Percentiles rank a stretch among this genome's conserved stretches.
These are phyloP conservation scores for Primulina huaijiensis DNA, from an alignment of 257 asterid species.

Conservation along the genomic window DNA sequence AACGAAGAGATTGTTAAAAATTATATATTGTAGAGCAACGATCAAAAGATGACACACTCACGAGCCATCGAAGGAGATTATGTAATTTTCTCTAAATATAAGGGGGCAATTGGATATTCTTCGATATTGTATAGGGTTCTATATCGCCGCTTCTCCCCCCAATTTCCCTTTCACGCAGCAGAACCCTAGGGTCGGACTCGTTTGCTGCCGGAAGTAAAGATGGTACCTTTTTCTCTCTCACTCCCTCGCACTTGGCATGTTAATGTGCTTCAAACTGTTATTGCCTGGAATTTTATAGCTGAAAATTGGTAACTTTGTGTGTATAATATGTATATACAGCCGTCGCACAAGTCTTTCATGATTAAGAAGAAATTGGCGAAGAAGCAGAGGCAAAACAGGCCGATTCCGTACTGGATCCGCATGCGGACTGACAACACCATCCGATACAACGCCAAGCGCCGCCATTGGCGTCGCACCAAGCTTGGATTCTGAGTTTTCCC, in stretches of 20 bases:
- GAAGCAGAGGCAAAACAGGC: conserved; percentile 92
- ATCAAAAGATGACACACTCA: too few species aligned
- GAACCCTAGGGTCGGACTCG: conserved; percentile 23
- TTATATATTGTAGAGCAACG: too few species aligned
- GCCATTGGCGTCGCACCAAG: conserved; percentile 98
- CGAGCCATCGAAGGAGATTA: not conserved
- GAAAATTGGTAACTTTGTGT: not conserved
- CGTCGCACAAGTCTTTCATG: conserved; percentile 82
- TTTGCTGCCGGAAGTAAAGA: conserved; percentile 23
- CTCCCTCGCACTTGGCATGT: not conserved
- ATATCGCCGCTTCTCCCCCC: not conserved
- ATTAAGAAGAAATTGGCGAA: conserved; percentile 86
- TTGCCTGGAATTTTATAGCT: not conserved
- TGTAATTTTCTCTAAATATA: too few species aligned
- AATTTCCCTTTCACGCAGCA: not conserved
- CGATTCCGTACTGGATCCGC: conserved; percentile 83
- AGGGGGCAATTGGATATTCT: not conserved
- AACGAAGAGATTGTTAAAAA: too few species aligned
- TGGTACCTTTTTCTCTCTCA: conserved; percentile 26
- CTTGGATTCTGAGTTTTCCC: conserved; percentile 55
- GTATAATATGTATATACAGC: conserved; percentile 37
- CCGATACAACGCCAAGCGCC: conserved; percentile 91
- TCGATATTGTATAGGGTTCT: not conserved
- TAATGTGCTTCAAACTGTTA: not conserved
- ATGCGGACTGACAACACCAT: conserved; percentile 84